phyloP scores from a whole-genome alignment of 768 basidiomycete species.

The Boletus rubropictus region DNA sequence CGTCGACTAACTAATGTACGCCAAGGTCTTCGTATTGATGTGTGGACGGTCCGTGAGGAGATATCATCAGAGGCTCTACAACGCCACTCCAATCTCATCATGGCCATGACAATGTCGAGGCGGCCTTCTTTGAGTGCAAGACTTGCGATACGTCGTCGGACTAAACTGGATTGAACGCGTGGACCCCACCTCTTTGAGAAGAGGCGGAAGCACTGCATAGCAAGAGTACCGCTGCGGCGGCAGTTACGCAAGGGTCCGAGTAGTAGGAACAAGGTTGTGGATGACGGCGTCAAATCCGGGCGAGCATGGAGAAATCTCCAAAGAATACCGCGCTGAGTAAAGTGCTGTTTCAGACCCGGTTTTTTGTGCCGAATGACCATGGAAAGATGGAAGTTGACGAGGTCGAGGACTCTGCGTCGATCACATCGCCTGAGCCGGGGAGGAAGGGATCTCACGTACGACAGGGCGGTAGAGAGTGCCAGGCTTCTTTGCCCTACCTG shows the following conservation, averaged over 20 bases:
- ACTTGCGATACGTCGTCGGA: slow-evolving; percentile 52
- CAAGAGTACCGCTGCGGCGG: slow-evolving; percentile 51
- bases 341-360: slow-evolving; percentile 40
- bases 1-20: slow-evolving; percentile 19
- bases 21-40: slow-evolving; percentile 18
- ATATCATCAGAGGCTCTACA: slow-evolving; percentile 3
- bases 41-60: slow-evolving; percentile 6
- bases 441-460: slow-evolving; percentile 49
- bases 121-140: slow-evolving; percentile 65
- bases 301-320: slow-evolving; percentile 41
- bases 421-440: slow-evolving; percentile 31
- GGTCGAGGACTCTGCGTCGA: slow-evolving; percentile 38
- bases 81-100: slow-evolving; percentile 19
- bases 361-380: slow-evolving; percentile 30
- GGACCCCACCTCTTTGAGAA: slow-evolving; percentile 56
- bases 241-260: slow-evolving; percentile 46
- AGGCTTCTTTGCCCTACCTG: slow-evolving; percentile 32
- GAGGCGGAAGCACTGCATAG: slow-evolving; percentile 36
- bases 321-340: slow-evolving; percentile 40
- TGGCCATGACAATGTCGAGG: slow-evolving; percentile 39
- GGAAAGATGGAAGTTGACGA: slow-evolving; percentile 45
- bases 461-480: slow-evolving; percentile 42
- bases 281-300: slow-evolving; percentile 47
- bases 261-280: slow-evolving; percentile 55
- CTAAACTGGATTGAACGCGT: slow-evolving; percentile 48